phyloP scores from a whole-genome alignment of 345 rosid species.

The Crucihimalaya himalaica region DNA sequence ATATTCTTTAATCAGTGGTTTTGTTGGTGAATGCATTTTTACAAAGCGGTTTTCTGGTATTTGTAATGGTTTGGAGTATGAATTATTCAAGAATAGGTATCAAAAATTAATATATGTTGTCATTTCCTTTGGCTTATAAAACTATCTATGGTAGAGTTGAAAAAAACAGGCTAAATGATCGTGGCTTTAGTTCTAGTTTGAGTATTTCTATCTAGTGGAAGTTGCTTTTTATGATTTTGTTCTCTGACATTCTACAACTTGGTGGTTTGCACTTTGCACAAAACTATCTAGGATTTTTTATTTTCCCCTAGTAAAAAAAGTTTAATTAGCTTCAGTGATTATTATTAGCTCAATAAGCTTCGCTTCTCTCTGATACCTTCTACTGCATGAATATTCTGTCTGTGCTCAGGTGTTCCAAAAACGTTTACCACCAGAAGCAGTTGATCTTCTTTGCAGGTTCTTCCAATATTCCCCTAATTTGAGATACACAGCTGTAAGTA shows the following conservation, averaged over 20 bases:
- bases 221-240: neutral
- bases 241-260: neutral
- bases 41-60: neutral
- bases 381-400: neutral
- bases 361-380: neutral
- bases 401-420: constrained; percentile 54
- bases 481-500: constrained; percentile 95
- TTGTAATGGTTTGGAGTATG: constrained; percentile 17
- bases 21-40: neutral
- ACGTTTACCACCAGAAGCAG: constrained; percentile 95
- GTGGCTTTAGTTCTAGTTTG: constrained; percentile 16
- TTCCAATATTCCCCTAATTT: constrained; percentile 96
- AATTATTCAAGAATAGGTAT: neutral
- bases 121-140: neutral
- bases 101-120: neutral
- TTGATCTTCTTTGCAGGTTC: constrained; percentile 92
- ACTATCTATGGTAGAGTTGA: neutral
- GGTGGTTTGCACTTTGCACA: neutral
- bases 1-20: constrained; percentile 1
- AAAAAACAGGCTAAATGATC: neutral
- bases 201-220: constrained; percentile 11
- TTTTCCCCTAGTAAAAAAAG: neutral
- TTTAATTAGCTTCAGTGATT: neutral
- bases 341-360: neutral
- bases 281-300: neutral